Evolutionary conservation across 108 stramenopile genomes (phyloP).

Genomic region (Thalassiosira profunda): DNA sequence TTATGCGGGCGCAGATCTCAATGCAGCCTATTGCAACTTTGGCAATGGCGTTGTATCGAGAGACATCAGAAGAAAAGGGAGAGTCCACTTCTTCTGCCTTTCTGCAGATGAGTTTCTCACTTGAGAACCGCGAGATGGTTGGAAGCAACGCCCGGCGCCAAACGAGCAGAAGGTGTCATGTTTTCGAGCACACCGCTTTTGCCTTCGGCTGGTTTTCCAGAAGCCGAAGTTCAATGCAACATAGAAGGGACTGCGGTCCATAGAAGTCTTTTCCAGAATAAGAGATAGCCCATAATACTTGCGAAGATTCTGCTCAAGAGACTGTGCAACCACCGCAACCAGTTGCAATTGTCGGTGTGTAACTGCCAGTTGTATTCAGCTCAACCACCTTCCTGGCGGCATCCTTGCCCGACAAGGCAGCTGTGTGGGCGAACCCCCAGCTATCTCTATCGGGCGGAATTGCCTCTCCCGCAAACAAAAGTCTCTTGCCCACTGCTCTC

Average conservation of each 20-base stretch:
- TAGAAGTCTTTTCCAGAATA: slow-evolving; percentile 1
- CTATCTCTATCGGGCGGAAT: no score
- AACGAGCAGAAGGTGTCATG: slow-evolving; percentile 35
- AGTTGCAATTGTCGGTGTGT: no score
- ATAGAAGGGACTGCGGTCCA: slow-evolving; percentile 28
- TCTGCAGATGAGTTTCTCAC: slow-evolving; percentile 29
- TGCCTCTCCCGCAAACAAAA: no score
- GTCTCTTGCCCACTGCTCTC: no score
- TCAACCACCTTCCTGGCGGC: no score
- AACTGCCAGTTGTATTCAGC: no score
- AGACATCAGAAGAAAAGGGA: slow-evolving; percentile 8
- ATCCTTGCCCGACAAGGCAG: no score
- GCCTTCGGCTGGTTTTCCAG: slow-evolving; percentile 14
- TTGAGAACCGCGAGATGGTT: slow-evolving; percentile 36
- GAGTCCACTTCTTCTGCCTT: slow-evolving; percentile 29
- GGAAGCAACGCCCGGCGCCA: not conserved
- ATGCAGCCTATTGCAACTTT: slow-evolving; percentile 29
- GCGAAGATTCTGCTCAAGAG: not conserved
- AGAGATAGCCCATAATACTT: not conserved
- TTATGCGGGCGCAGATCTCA: slow-evolving; percentile 46
- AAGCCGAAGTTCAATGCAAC: slow-evolving; percentile 36
- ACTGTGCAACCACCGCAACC: no score
- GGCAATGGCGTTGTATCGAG: slow-evolving; percentile 41
- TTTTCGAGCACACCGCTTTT: slow-evolving; percentile 19
- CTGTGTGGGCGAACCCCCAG: no score